Evolutionary conservation across 2,329 filamentous ascomycete species (phyloP).

Genomic region (Paecilomyces dactylethromorphus): DNA sequence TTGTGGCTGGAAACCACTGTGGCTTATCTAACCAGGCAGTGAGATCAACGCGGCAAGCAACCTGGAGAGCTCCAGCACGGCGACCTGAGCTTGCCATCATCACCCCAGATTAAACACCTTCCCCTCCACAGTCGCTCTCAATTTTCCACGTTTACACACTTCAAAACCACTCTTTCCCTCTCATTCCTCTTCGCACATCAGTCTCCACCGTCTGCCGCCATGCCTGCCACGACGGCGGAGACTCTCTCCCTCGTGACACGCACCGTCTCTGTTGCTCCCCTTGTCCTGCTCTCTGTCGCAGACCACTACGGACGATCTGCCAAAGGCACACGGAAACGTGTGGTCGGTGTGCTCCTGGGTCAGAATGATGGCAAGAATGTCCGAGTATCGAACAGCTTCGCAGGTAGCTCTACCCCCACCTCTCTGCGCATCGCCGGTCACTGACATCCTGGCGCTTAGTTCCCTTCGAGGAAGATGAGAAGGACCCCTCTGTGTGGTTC

Average conservation of each 20-base stretch:
- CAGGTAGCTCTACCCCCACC: slow-evolving; percentile 54
- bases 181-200: neutral
- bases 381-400: slow-evolving; percentile 97
- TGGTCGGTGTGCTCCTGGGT: slow-evolving; percentile 88
- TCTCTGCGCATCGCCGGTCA: slow-evolving; percentile 2
- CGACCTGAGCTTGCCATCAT: neutral
- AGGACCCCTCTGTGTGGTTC: slow-evolving; percentile 98
- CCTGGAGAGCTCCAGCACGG: neutral
- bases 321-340: slow-evolving; percentile 80
- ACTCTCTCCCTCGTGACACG: slow-evolving; percentile 89
- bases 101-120: neutral
- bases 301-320: slow-evolving; percentile 96
- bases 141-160: neutral
- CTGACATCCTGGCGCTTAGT: slow-evolving; percentile 49
- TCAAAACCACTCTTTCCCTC: neutral
- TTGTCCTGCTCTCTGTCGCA: slow-evolving; percentile 94
- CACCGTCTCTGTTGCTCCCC: slow-evolving; percentile 92
- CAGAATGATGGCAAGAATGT: slow-evolving; percentile 96
- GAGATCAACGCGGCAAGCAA: neutral
- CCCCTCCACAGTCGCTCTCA: neutral
- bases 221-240: slow-evolving; percentile 96
- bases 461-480: slow-evolving; percentile 97
- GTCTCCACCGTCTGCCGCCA: slow-evolving; percentile 40
- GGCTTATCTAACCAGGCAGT: neutral
- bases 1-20: neutral